These are phyloP conservation scores for Priceomyces carsonii DNA, from an alignment of 805 yeast genomes.

Conservation along the genomic window DNA sequence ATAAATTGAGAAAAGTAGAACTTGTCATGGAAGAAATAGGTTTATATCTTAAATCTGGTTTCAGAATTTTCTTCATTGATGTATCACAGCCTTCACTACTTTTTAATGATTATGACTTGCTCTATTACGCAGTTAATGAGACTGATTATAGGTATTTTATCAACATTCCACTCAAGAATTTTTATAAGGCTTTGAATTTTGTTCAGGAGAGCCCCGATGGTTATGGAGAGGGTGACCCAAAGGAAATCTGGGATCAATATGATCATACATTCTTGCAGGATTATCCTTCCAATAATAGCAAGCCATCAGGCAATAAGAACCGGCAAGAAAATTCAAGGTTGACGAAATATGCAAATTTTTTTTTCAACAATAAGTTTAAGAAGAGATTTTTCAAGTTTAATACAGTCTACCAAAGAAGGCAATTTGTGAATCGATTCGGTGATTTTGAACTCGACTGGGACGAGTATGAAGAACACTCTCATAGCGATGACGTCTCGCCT, in stretches of 20 bases:
- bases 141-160: conserved; percentile 43
- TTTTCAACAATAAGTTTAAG: conserved; percentile 30
- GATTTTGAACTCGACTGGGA: conserved; percentile 35
- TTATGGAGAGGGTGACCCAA: conserved; percentile 30
- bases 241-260: conserved; percentile 17
- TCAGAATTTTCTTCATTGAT: conserved; percentile 47
- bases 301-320: background rate
- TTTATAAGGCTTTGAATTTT: conserved; percentile 46
- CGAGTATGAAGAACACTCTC: conserved; percentile 14
- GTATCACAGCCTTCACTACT: conserved; percentile 40
- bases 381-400: conserved; percentile 38
- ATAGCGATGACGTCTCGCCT: conserved; percentile 5
- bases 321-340: conserved; percentile 12
- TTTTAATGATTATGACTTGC: conserved; percentile 43
- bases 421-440: conserved; percentile 43
- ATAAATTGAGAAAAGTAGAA: conserved; percentile 28
- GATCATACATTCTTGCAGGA: conserved; percentile 17
- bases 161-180: conserved; percentile 46
- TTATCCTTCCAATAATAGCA: background rate
- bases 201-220: conserved; percentile 27
- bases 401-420: conserved; percentile 42
- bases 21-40: conserved; percentile 60
- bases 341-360: conserved; percentile 34
- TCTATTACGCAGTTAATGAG: conserved; percentile 42
- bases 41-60: conserved; percentile 51